phyloP scores from a whole-genome alignment of 345 rosid genomes.

The Hevea brasiliensis region DNA sequence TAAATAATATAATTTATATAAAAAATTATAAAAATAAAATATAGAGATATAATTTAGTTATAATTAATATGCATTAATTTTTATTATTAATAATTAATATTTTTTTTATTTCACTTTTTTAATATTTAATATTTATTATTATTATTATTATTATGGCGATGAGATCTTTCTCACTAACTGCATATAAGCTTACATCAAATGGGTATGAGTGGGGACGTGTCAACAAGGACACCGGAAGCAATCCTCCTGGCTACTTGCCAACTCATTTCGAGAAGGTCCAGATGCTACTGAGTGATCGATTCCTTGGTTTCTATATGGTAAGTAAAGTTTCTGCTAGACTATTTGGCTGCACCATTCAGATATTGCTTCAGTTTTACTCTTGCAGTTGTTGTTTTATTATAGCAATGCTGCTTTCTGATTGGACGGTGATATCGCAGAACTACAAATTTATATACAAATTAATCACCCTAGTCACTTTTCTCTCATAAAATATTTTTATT shows the following conservation, averaged over 20 bases:
- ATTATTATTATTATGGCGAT: too few species aligned
- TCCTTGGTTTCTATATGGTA: slow-evolving; percentile 98
- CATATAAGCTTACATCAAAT: slow-evolving; percentile 86
- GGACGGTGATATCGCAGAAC: neutral
- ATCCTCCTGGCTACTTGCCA: slow-evolving; percentile 95
- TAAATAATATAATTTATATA: too few species aligned
- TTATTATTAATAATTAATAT: too few species aligned
- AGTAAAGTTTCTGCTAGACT: slow-evolving; percentile 13
- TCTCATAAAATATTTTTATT: too few species aligned
- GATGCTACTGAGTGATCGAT: slow-evolving; percentile 93
- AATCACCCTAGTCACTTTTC: too few species aligned
- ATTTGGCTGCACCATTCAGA: neutral
- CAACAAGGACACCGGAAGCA: slow-evolving; percentile 91
- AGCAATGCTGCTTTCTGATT: neutral
- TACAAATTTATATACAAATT: too few species aligned
- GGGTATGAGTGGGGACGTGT: slow-evolving; percentile 98
- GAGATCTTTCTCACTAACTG: slow-evolving; percentile 94
- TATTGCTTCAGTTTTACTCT: too few species aligned
- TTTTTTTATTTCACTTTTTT: too few species aligned
- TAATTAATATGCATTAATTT: too few species aligned
- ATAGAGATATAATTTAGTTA: too few species aligned
- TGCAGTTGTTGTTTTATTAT: neutral
- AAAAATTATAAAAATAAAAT: too few species aligned
- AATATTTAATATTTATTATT: too few species aligned
- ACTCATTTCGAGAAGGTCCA: slow-evolving; percentile 99